Evolutionary conservation across 164 flowering plant species (phyloP).

Genomic region (Amborella trichopoda): DNA sequence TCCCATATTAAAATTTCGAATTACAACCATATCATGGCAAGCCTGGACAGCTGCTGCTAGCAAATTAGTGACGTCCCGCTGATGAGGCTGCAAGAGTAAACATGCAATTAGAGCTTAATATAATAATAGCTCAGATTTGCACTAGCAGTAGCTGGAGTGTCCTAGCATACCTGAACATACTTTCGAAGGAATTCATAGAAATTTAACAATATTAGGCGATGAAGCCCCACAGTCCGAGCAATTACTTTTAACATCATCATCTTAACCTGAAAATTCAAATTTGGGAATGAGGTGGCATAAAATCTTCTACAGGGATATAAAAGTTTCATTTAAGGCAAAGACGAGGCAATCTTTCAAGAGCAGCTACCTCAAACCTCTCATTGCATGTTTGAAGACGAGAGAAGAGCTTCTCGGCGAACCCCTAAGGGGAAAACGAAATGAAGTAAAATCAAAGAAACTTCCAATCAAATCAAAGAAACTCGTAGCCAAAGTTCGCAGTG

Average conservation of each 20-base stretch:
- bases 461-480: not conserved
- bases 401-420: constrained; percentile 68
- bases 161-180: constrained; percentile 58
- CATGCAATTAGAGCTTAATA: not conserved
- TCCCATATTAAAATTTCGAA: too few species aligned
- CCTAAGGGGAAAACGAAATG: constrained; percentile 22
- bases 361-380: constrained; percentile 91
- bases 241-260: constrained; percentile 94
- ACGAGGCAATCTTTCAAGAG: too few species aligned
- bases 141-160: not conserved
- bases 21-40: constrained; percentile 89
- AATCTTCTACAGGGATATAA: not conserved
- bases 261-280: constrained; percentile 42
- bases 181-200: constrained; percentile 75
- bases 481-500: too few species aligned
- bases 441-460: not conserved
- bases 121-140: not conserved
- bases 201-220: constrained; percentile 54
- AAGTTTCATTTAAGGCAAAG: too few species aligned
- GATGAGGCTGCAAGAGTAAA: constrained; percentile 70
- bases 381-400: constrained; percentile 62
- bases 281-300: not conserved
- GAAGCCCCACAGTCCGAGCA: constrained; percentile 81
- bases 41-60: constrained; percentile 97
- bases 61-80: constrained; percentile 69